These are phyloP conservation scores for Botrytis fabae DNA, from an alignment of 2,329 filamentous ascomycete genomes.

Conservation along the genomic window DNA sequence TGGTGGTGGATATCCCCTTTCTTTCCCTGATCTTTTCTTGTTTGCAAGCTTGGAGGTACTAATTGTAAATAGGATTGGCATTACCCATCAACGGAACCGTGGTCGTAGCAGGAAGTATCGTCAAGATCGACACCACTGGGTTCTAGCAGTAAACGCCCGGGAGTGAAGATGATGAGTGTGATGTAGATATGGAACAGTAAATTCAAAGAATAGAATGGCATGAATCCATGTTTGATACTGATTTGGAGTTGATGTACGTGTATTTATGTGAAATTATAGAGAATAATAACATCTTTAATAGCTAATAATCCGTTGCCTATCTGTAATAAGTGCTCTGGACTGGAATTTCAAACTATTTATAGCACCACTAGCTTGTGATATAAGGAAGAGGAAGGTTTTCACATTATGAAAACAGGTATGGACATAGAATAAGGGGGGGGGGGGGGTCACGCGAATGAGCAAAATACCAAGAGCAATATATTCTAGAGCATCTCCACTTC, in stretches of 20 bases:
- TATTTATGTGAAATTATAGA: not conserved
- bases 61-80: slow-evolving; percentile 4
- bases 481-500: not conserved
- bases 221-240: not conserved
- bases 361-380: not conserved
- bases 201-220: not conserved
- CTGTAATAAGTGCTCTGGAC: not conserved
- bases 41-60: not conserved
- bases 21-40: accelerated
- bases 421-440: not conserved
- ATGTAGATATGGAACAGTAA: too few relatives aligned
- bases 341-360: accelerated
- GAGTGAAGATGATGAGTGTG: not conserved
- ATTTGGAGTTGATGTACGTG: not conserved
- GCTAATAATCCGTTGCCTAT: not conserved
- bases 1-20: slow-evolving; percentile 25
- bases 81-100: slow-evolving; percentile 17
- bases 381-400: not conserved
- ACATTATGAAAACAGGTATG: not conserved
- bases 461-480: not conserved
- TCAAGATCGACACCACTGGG: slow-evolving; percentile 7
- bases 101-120: slow-evolving; percentile 12
- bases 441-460: not conserved
- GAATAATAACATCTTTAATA: not conserved
- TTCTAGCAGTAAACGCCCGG: not conserved